Conservation (phyloP, 768 basidiomycete genomes). For the Lactarius akahatsu region DNA sequence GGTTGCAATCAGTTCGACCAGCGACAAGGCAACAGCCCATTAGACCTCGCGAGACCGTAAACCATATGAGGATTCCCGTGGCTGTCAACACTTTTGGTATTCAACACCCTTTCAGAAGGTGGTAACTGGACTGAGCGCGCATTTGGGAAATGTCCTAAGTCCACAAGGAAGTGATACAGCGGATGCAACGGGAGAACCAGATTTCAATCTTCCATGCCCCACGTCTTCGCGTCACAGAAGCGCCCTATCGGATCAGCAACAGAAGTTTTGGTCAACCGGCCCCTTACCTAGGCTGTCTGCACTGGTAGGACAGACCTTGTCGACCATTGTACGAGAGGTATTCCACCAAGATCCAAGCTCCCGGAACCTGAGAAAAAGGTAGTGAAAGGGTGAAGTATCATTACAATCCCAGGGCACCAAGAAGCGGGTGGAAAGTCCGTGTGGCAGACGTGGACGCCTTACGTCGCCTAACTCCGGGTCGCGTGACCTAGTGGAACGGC, state of each 20-base stretch:
- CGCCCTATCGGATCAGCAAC: slow-evolving; percentile 22
- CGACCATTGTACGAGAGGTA: background rate
- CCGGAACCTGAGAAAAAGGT: background rate
- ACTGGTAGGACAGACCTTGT: background rate
- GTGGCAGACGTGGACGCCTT: background rate
- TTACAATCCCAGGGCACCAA: background rate
- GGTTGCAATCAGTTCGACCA: background rate
- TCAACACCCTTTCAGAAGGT: background rate
- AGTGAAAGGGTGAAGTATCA: background rate
- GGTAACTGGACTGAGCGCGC: slow-evolving; percentile 9
- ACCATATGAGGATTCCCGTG: slow-evolving; percentile 8
- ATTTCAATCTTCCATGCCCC: slow-evolving; percentile 15
- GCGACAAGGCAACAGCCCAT: background rate
- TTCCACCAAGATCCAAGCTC: background rate
- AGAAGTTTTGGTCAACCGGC: slow-evolving; percentile 25
- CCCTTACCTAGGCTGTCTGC: slow-evolving; percentile 4
- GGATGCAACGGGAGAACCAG: slow-evolving; percentile 14
- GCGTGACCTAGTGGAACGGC: background rate
- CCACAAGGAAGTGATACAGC: slow-evolving; percentile 19
- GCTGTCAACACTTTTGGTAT: slow-evolving; percentile 5
- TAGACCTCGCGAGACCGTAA: slow-evolving; percentile 6
- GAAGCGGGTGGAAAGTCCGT: background rate
- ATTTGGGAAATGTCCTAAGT: slow-evolving; percentile 2
- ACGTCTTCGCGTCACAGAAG: slow-evolving; percentile 19
- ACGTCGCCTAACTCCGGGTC: background rate